Percentiles rank a stretch among this genome's conserved stretches.
Conservation (phyloP, 2,329 filamentous ascomycete species). For the Microcyclospora pomicola region DNA sequence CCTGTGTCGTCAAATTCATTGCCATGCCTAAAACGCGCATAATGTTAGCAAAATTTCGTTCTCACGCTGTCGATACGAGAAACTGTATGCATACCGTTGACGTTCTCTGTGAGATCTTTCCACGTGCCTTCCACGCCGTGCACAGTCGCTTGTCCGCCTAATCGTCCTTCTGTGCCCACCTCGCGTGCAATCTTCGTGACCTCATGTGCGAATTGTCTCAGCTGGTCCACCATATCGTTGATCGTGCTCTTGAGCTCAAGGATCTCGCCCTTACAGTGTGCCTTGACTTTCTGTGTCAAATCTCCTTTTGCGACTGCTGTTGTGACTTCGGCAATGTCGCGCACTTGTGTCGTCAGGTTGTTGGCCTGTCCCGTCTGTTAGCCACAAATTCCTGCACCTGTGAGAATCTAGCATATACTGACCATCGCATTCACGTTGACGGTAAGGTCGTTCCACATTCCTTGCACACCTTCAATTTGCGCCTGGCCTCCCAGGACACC, state of each 20-base stretch:
- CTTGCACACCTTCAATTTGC: constrained; percentile 50
- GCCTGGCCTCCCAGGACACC: constrained; percentile 50
- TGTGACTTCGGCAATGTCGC: constrained; percentile 40
- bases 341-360: constrained; percentile 39
- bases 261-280: constrained; percentile 39
- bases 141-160: constrained; percentile 39
- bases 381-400: too few relatives aligned
- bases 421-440: constrained; percentile 40
- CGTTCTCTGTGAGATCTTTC: constrained; percentile 41
- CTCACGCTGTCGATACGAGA: too few relatives aligned
- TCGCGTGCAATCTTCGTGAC: constrained; percentile 40
- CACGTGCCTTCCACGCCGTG: constrained; percentile 40
- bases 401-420: too few relatives aligned
- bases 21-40: constrained; percentile 1
- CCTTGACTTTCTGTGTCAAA: constrained; percentile 38
- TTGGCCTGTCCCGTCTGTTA: constrained; percentile 21
- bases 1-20: constrained; percentile 28
- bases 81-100: constrained; percentile 32
- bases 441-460: constrained; percentile 53
- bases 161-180: constrained; percentile 38
- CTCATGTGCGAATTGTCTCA: constrained; percentile 39
- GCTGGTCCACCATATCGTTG: constrained; percentile 40
- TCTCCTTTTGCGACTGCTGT: constrained; percentile 39
- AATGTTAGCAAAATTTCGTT: constrained; percentile 27
- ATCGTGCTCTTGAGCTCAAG: constrained; percentile 38